These are phyloP conservation scores for Carallia brachiata DNA, from an alignment of 345 rosid genomes.

Conservation along the genomic window DNA sequence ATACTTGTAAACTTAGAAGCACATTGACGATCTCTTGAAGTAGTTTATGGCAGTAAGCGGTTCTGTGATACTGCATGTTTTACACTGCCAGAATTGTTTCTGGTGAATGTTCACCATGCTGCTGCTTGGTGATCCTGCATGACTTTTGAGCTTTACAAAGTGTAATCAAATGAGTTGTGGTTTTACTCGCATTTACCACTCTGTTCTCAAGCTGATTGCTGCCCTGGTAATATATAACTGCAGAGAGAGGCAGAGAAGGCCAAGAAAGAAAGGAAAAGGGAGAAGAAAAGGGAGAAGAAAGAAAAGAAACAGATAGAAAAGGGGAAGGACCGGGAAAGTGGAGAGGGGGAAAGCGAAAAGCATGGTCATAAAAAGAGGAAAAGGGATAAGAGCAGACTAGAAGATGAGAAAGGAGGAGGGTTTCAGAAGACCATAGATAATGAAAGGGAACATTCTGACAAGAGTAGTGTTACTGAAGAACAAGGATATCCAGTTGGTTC, in stretches of 20 bases:
- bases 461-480: constrained; percentile 36
- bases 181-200: background rate
- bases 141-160: no score
- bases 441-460: constrained; percentile 22
- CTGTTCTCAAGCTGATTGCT: constrained; percentile 21
- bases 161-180: no score
- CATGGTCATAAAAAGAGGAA: constrained; percentile 38
- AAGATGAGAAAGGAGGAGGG: constrained; percentile 30
- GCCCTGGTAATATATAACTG: constrained; percentile 28
- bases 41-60: no score
- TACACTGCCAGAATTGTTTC: no score
- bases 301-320: constrained; percentile 31
- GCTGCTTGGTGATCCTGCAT: no score
- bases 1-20: no score
- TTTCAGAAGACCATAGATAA: constrained; percentile 26
- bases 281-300: constrained; percentile 30
- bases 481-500: constrained; percentile 35
- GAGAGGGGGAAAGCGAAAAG: constrained; percentile 32
- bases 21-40: no score
- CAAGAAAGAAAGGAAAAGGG: constrained; percentile 29
- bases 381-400: constrained; percentile 29
- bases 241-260: constrained; percentile 39
- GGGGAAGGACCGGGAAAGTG: constrained; percentile 28
- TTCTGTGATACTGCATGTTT: no score
- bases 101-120: no score